phyloP scores from a whole-genome alignment of 441 rosid species.

The Hypseocharis bilobata region DNA sequence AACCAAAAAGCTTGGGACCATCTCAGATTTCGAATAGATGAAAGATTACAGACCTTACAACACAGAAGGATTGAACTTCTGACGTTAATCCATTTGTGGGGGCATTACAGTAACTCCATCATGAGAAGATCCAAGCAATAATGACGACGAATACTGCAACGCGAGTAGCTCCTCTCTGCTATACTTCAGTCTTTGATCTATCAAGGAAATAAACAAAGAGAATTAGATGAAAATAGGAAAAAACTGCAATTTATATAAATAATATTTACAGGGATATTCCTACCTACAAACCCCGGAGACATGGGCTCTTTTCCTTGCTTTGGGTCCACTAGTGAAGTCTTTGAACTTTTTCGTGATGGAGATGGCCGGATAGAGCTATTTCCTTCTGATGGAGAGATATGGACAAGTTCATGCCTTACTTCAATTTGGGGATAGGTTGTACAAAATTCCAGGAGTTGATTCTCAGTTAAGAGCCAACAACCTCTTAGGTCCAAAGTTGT shows the following conservation, averaged over 20 bases:
- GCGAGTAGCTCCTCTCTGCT: slow-evolving; percentile 54
- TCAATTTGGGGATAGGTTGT: slow-evolving; percentile 44
- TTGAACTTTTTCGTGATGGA: slow-evolving; percentile 20
- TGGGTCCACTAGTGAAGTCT: slow-evolving; percentile 22
- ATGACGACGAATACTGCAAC: slow-evolving; percentile 38
- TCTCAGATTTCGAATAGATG: background rate
- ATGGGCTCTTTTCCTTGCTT: slow-evolving; percentile 29
- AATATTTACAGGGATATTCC: slow-evolving; percentile 1
- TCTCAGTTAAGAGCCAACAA: slow-evolving; percentile 75
- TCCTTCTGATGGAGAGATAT: slow-evolving; percentile 24
- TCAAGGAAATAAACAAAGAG: slow-evolving; percentile 5
- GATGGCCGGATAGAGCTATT: slow-evolving; percentile 22
- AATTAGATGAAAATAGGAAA: slow-evolving; percentile 1
- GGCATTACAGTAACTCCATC: slow-evolving; percentile 13
- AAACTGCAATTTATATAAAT: slow-evolving; percentile 2
- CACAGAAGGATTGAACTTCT: background rate
- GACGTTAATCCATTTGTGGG: background rate
- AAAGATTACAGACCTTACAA: background rate
- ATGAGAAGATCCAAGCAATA: slow-evolving; percentile 23
- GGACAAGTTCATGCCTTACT: slow-evolving; percentile 45
- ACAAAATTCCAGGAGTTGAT: slow-evolving; percentile 39
- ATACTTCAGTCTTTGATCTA: slow-evolving; percentile 85
- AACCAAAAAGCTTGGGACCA: background rate
- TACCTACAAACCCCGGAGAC: slow-evolving; percentile 42
- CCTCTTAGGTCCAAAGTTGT: slow-evolving; percentile 64